phyloP scores from a whole-genome alignment of 306 rosid genomes.

The Prunus dulcis region DNA sequence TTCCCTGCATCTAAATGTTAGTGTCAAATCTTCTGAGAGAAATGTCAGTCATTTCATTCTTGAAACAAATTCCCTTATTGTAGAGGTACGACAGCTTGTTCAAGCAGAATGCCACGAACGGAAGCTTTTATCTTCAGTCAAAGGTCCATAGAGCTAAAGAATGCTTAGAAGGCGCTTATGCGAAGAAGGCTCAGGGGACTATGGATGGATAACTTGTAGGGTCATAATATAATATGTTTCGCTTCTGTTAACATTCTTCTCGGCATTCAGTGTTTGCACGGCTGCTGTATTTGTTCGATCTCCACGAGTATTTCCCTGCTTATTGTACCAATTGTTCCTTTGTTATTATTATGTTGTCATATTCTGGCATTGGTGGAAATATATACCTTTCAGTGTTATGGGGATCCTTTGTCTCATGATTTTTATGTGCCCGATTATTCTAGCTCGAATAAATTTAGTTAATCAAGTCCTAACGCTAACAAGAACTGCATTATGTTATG shows the following conservation, averaged over 20 bases:
- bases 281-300: background rate
- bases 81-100: constrained; percentile 76
- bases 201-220: background rate
- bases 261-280: background rate
- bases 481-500: background rate
- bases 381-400: background rate
- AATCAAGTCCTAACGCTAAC: background rate
- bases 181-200: constrained; percentile 34
- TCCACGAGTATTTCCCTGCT: background rate
- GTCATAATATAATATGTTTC: background rate
- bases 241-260: background rate
- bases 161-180: constrained; percentile 51
- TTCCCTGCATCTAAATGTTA: background rate
- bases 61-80: constrained; percentile 5
- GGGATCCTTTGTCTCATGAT: background rate
- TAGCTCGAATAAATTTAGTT: background rate
- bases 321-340: background rate
- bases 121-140: constrained; percentile 92
- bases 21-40: background rate
- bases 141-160: constrained; percentile 96
- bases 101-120: constrained; percentile 67
- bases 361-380: background rate
- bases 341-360: background rate
- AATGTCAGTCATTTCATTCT: background rate
- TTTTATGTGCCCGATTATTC: background rate